These are phyloP conservation scores for Leucocoprinus leucothites DNA, from an alignment of 768 basidiomycete genomes.

Conservation along the genomic window DNA sequence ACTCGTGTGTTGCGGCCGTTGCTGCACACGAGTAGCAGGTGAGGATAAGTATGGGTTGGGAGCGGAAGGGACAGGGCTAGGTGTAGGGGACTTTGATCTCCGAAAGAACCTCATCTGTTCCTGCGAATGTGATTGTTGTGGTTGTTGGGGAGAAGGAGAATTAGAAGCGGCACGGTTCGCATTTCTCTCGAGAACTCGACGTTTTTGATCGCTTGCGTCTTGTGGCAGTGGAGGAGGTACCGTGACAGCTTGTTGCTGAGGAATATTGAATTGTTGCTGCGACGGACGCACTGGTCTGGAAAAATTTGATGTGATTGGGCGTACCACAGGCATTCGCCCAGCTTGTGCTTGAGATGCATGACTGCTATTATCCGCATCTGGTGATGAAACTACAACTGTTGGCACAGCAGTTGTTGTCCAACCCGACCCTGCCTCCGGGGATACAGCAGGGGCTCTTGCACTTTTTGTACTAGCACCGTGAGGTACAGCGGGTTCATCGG, in stretches of 20 bases:
- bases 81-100: slow-evolving; percentile 12
- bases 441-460: background rate
- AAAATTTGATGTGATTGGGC: slow-evolving; percentile 52
- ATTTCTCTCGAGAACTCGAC: slow-evolving; percentile 59
- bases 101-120: slow-evolving; percentile 4
- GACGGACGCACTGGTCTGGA: slow-evolving; percentile 48
- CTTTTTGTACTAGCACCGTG: background rate
- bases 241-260: background rate
- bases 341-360: slow-evolving; percentile 1
- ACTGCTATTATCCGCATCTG: slow-evolving; percentile 15
- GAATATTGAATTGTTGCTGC: background rate
- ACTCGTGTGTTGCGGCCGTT: background rate
- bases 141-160: slow-evolving; percentile 8
- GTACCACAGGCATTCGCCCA: slow-evolving; percentile 41
- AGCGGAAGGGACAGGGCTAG: background rate
- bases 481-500: background rate
- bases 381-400: slow-evolving; percentile 43
- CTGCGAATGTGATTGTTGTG: background rate
- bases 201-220: slow-evolving; percentile 42
- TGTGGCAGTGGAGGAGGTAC: slow-evolving; percentile 27
- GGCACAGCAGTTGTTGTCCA: slow-evolving; percentile 6
- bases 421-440: background rate
- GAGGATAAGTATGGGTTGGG: slow-evolving; percentile 1
- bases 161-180: slow-evolving; percentile 35
- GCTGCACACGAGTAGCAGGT: background rate